Conservation (phyloP, 202 grass and related monocot genomes). For the Bolboschoenoplectus hybrid region DNA sequence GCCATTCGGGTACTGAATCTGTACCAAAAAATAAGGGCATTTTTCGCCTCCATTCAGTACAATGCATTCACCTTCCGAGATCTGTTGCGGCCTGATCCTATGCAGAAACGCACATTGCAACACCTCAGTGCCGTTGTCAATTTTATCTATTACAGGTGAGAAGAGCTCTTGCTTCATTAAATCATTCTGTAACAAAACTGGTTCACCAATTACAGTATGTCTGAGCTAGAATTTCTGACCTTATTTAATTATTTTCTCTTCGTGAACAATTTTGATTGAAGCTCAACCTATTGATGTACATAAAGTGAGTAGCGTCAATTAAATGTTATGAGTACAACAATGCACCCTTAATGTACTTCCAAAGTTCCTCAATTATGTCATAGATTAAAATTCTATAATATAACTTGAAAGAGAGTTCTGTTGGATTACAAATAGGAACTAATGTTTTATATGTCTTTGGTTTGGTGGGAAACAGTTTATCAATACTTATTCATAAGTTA, state of each 20-base stretch:
- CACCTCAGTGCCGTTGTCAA: slow-evolving; percentile 74
- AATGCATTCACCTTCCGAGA: slow-evolving; percentile 52
- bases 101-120: slow-evolving; percentile 21
- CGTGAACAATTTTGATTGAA: background rate
- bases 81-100: slow-evolving; percentile 49
- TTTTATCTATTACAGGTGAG: slow-evolving; percentile 59
- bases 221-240: background rate
- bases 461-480: no score
- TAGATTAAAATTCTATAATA: no score
- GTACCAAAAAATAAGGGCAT: slow-evolving; percentile 36
- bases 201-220: background rate
- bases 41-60: slow-evolving; percentile 63
- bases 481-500: no score
- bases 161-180: background rate
- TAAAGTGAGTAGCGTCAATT: background rate
- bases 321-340: background rate
- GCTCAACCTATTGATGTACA: background rate
- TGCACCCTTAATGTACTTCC: background rate
- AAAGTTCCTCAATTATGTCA: no score
- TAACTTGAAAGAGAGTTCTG: no score
- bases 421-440: background rate
- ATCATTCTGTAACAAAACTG: background rate
- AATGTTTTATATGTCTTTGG: background rate
- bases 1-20: slow-evolving; percentile 38
- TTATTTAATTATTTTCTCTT: background rate